Evolutionary conservation across 1,284 basidiomycete species (phyloP).

Genomic region (Sanghuangporus baumii): DNA sequence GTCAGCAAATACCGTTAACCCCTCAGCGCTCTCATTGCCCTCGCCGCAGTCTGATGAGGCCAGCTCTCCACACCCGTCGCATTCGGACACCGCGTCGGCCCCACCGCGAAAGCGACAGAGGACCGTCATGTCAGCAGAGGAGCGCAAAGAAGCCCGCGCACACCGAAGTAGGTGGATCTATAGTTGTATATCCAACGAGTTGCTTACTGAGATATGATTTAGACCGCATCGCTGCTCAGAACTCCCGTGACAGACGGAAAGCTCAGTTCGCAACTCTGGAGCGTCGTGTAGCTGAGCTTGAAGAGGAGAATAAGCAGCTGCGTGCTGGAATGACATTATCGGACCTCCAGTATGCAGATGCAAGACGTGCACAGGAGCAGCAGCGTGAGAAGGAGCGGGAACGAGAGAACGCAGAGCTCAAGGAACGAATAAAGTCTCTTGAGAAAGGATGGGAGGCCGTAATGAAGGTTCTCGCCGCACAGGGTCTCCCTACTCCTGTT

Average conservation of each 20-base stretch:
- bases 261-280: slow-evolving; percentile 57
- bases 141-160: slow-evolving; percentile 76
- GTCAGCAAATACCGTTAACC: slow-evolving; percentile 31
- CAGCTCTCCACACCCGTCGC: slow-evolving; percentile 25
- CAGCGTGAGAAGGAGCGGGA: slow-evolving; percentile 46
- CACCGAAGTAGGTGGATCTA: slow-evolving; percentile 49
- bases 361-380: slow-evolving; percentile 31
- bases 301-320: slow-evolving; percentile 41
- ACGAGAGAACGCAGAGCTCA: slow-evolving; percentile 68
- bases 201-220: background rate
- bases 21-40: slow-evolving; percentile 34
- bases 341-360: slow-evolving; percentile 24
- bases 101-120: slow-evolving; percentile 66
- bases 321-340: slow-evolving; percentile 33
- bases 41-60: slow-evolving; percentile 27
- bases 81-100: slow-evolving; percentile 27
- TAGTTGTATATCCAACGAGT: background rate
- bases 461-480: slow-evolving; percentile 64
- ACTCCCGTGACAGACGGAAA: slow-evolving; percentile 76
- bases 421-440: slow-evolving; percentile 67
- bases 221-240: slow-evolving; percentile 72
- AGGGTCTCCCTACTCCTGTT: slow-evolving; percentile 44
- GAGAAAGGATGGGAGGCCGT: slow-evolving; percentile 77
- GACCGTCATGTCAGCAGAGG: slow-evolving; percentile 55
- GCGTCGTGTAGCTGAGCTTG: slow-evolving; percentile 37